Percentiles rank a stretch among this genome's conserved stretches.
These are phyloP conservation scores for Candida lessepsii DNA, from an alignment of 805 yeast genomes.

Conservation along the genomic window DNA sequence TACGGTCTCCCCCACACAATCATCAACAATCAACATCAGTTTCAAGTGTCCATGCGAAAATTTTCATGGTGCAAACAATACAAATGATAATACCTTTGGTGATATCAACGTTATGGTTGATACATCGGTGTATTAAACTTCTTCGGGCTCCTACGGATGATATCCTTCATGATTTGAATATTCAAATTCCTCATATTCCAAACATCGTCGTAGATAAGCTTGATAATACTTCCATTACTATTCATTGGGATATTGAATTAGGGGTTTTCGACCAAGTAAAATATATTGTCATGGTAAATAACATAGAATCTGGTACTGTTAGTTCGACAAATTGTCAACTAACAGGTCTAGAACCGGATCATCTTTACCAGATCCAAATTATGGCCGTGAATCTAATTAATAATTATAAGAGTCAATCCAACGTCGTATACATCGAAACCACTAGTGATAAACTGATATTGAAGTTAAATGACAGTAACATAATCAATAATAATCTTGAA, in stretches of 20 bases:
- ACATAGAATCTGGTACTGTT: slow-evolving; percentile 35
- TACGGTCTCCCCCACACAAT: no score
- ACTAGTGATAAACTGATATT: background rate
- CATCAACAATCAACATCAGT: no score
- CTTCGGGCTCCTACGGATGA: slow-evolving; percentile 46
- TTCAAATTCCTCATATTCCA: slow-evolving; percentile 58
- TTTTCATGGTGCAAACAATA: slow-evolving; percentile 10
- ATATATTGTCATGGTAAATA: slow-evolving; percentile 34
- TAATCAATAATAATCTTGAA: background rate
- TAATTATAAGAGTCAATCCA: slow-evolving; percentile 34
- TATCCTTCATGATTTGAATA: slow-evolving; percentile 41
- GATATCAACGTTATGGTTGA: slow-evolving; percentile 39
- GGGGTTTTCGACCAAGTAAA: slow-evolving; percentile 29
- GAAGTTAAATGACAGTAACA: background rate
- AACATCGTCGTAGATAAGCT: slow-evolving; percentile 55
- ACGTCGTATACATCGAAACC: slow-evolving; percentile 34
- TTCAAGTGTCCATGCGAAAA: slow-evolving; percentile 3
- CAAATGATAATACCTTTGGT: slow-evolving; percentile 29
- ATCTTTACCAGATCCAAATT: slow-evolving; percentile 35
- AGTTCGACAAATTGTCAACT: slow-evolving; percentile 35
- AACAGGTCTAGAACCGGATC: slow-evolving; percentile 25
- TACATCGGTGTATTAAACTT: slow-evolving; percentile 37
- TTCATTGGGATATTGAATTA: slow-evolving; percentile 55
- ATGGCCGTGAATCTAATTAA: slow-evolving; percentile 36
- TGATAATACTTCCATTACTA: slow-evolving; percentile 40